Evolutionary conservation across 345 rosid genomes (phyloP), one percentile per base, ranked within the genome.

Genomic region (Eucalyptus sp.): DNA sequence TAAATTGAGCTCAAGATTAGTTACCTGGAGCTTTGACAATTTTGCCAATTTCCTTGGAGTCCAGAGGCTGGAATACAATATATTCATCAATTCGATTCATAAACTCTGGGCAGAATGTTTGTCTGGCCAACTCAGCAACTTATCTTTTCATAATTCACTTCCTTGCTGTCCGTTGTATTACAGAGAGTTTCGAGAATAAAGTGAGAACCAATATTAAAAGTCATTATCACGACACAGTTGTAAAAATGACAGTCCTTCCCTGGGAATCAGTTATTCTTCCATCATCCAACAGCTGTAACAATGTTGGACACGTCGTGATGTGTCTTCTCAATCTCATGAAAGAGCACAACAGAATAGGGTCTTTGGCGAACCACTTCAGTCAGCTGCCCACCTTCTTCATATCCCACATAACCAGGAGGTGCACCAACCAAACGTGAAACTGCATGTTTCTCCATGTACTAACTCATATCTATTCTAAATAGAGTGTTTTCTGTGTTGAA

Each of bases 271-370:
- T 98, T 86, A 98, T 93, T 93, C 99, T 94, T 90, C 98, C 99
- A 90, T 98, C 99, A 90, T 97, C 99, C 92, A 97, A 90, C 86
- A 97, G 91, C 86, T 97, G 98, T 87, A 98, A 89, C 92, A 97
- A 98, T 95, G 90, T 97, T 98, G 92, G 96, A 98, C 89, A 95
- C 97, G 87, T 97, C 96, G 51, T 93, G 97, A 88, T 95, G 98
- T 2, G 99, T 99, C 93, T 98, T 98, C 94, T 98, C 99, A 27
- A 98, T 96, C 91, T 97, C 99, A 86, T 98, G 98, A 86, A 98
- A 97, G 83, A 98, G 93, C 46, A 98, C 95, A 15, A 97, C 99
- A 5, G 97, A 98, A n/a, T 97, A 98, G 2, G 99, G 99, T 90
- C 99, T 94, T 89, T 96, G 92, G n/a, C 98, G 95, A 88, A 98